Conservation (phyloP, 148 eudicot species). For the Rhododendron ferrugineum region DNA sequence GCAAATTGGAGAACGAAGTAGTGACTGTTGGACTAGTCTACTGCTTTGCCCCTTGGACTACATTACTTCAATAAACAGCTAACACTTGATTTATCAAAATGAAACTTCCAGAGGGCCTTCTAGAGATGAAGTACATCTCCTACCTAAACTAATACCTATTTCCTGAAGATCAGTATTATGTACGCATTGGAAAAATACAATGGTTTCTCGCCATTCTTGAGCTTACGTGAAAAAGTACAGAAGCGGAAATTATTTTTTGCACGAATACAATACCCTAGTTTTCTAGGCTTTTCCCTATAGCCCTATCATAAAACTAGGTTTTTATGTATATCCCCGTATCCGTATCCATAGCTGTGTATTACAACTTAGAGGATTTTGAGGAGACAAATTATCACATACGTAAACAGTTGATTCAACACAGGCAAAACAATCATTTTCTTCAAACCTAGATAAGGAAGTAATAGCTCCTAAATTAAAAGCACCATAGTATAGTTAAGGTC, state of each 20-base stretch:
- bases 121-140: not conserved
- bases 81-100: not conserved
- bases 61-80: not conserved
- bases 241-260: not conserved
- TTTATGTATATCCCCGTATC: not conserved
- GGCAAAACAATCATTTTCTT: not conserved
- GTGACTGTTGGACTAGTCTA: not conserved
- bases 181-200: not conserved
- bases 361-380: not conserved
- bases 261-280: not conserved
- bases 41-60: not conserved
- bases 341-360: not conserved
- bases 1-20: not conserved
- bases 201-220: not conserved
- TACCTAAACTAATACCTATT: not conserved
- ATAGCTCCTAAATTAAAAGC: not conserved
- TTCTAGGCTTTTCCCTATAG: not conserved
- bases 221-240: not conserved
- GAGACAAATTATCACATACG: not conserved
- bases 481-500: not conserved
- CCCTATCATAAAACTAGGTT: not conserved
- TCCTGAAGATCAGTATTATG: not conserved
- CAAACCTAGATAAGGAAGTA: not conserved
- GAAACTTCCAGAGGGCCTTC: not conserved
- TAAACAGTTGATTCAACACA: not conserved